phyloP scores from a whole-genome alignment of 257 asterid genomes.

The Petunia axillaris region DNA sequence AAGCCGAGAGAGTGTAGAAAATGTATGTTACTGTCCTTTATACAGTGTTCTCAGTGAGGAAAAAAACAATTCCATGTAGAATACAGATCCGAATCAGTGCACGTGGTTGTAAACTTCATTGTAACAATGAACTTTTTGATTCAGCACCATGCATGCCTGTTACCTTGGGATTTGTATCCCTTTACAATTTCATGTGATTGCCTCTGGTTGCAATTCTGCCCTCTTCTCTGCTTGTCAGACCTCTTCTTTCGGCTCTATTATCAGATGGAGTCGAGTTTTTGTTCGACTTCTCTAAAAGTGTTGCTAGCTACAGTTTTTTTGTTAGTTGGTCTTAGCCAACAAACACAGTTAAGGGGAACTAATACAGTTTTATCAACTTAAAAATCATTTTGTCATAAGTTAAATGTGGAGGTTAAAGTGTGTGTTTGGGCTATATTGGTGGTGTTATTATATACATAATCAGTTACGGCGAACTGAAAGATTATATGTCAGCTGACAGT shows the following conservation, averaged over 20 bases:
- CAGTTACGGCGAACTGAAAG: not conserved
- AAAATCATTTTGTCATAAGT: not conserved
- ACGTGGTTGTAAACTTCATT: slow-evolving; percentile 9
- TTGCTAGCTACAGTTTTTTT: not conserved
- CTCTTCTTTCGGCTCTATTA: not conserved
- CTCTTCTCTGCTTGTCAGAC: not conserved
- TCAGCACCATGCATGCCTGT: not conserved
- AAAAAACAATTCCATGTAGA: not conserved
- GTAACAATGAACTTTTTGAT: not conserved
- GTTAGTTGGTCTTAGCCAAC: not conserved
- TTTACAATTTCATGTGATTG: not conserved
- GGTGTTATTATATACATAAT: not conserved
- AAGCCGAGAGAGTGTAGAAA: slow-evolving; percentile 29
- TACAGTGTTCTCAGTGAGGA: slow-evolving; percentile 10
- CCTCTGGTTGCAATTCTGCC: not conserved
- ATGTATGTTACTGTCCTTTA: slow-evolving; percentile 25
- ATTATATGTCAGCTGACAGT: not conserved
- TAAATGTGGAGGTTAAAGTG: not conserved
- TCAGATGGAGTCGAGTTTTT: not conserved
- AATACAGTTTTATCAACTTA: not conserved
- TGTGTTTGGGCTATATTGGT: too few species aligned
- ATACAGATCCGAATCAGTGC: not conserved
- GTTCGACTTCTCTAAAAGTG: not conserved
- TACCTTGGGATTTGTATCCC: not conserved
- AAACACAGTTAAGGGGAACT: too few species aligned